Base-by-base conservation (phyloP, 352 stramenopile species). In the Globisporangium sylvaticum region DNA sequence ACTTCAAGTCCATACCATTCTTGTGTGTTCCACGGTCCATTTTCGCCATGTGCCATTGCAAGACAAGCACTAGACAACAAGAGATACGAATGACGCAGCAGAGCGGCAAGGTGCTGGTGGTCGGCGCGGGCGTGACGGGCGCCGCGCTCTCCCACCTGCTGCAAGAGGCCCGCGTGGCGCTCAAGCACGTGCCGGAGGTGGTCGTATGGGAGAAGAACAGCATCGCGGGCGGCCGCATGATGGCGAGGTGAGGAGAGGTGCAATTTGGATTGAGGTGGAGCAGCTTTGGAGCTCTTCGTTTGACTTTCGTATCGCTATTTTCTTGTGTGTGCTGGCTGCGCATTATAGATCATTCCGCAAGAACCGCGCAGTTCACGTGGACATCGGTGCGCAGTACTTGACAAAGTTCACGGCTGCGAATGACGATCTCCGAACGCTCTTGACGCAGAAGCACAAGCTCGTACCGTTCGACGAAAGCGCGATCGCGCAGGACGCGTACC, bases 131-230 rank as follows among this genome's bases (percentile, higher is more conserved):
- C 62, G 72, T 90, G 65, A 91, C 84, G 4, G 81, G 81, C 55
- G 82, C 80, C 4, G 67, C 75, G 60, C 54, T 90, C 50, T 74
- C 78, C 37, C 76, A 76, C 20, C 65, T 92, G 64, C 68, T 92
- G 44, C 78, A 80, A 3, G 73, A 87, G 12, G 76, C 79, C 3
- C 64, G 62, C 37, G 52, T 39, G 34, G 52, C 66, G 39, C 27
- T 68, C 20, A 62, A 67, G 50, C 62, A 56, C 39, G 58, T 57
- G 0, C 57, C 58, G 0, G 72, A 88, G 10, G 71, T 89, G 53
- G 53, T 85, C 22, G 70, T 91, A 12, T 92, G 84, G 84, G 84
- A 92, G 53, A 82, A 88, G 61, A 90, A 86, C 65, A 92, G 73
- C 57, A 88, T 91, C 65, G 63, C 75, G 0, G 82, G 83, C 24